These are phyloP conservation scores for Neonectria ditissima DNA, from an alignment of 2,329 filamentous ascomycete genomes.

Conservation along the genomic window DNA sequence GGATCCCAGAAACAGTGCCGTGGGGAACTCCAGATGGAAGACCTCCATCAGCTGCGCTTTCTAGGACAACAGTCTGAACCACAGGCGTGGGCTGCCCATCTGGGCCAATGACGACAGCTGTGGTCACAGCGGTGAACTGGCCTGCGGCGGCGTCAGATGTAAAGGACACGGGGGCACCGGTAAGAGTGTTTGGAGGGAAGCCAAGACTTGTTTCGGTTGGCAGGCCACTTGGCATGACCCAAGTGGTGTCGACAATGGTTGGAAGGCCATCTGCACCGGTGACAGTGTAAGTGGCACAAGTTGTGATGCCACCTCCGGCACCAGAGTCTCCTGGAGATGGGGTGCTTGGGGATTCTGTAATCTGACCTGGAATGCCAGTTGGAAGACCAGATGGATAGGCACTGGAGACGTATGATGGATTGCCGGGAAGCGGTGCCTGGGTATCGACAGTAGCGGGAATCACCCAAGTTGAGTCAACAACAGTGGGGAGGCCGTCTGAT, in stretches of 20 bases:
- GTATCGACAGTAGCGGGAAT: conserved; percentile 40
- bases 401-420: conserved; percentile 38
- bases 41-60: conserved; percentile 38
- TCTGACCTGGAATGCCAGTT: conserved; percentile 39
- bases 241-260: conserved; percentile 48
- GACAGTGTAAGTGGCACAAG: conserved; percentile 47
- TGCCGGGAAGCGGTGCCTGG: conserved; percentile 32
- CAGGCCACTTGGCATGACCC: conserved; percentile 40
- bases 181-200: conserved; percentile 27
- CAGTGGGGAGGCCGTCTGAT: conserved; percentile 42
- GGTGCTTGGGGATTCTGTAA: conserved; percentile 28
- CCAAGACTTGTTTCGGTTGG: conserved; percentile 35
- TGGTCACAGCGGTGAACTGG: conserved; percentile 46
- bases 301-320: conserved; percentile 35
- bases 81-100: conserved; percentile 49
- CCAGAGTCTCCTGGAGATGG: conserved; percentile 18
- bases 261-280: conserved; percentile 46
- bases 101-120: conserved; percentile 47
- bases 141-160: conserved; percentile 30
- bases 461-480: conserved; percentile 49
- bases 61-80: conserved; percentile 49
- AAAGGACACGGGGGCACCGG: conserved; percentile 14
- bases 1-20: conserved; percentile 34
- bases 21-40: conserved; percentile 31
- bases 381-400: conserved; percentile 37